Evolutionary conservation across 2,329 filamentous ascomycete species (phyloP).

Genomic region (Penicillium sp.): DNA sequence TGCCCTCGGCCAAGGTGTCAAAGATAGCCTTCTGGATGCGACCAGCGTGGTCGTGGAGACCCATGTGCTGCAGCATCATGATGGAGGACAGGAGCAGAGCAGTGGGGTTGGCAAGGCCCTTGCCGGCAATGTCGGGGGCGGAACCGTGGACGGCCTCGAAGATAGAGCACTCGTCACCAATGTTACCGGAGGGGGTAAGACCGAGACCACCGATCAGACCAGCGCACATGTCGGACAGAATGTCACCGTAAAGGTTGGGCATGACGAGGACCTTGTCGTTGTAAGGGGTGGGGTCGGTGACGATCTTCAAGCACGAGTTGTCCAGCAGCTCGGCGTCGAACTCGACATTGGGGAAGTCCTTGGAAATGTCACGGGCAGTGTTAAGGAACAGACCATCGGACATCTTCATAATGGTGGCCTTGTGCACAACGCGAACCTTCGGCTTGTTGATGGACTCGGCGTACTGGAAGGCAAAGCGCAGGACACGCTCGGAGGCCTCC

Average conservation of each 20-base stretch:
- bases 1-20: conserved; percentile 90
- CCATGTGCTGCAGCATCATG: conserved; percentile 99
- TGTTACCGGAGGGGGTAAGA: conserved; percentile 96
- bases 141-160: conserved; percentile 99
- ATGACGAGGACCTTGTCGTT: conserved; percentile 98
- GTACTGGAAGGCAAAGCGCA: conserved; percentile 97
- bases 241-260: conserved; percentile 98
- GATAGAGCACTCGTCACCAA: conserved; percentile 98
- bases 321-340: conserved; percentile 97
- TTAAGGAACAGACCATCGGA: conserved; percentile 96
- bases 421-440: conserved; percentile 98
- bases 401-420: conserved; percentile 99
- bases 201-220: conserved; percentile 96
- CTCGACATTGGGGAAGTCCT: conserved; percentile 93
- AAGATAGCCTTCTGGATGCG: conserved; percentile 95
- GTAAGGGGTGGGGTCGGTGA: conserved; percentile 91
- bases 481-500: conserved; percentile 88
- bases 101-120: conserved; percentile 94
- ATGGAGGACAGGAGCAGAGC: conserved; percentile 91
- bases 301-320: conserved; percentile 99
- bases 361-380: conserved; percentile 76
- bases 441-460: conserved; percentile 86
- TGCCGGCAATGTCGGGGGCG: conserved; percentile 91
- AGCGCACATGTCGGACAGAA: conserved; percentile 98
- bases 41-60: conserved; percentile 73